These are phyloP conservation scores for Sclerotinia trifoliorum DNA, from an alignment of 2,329 filamentous ascomycete species.

Conservation along the genomic window DNA sequence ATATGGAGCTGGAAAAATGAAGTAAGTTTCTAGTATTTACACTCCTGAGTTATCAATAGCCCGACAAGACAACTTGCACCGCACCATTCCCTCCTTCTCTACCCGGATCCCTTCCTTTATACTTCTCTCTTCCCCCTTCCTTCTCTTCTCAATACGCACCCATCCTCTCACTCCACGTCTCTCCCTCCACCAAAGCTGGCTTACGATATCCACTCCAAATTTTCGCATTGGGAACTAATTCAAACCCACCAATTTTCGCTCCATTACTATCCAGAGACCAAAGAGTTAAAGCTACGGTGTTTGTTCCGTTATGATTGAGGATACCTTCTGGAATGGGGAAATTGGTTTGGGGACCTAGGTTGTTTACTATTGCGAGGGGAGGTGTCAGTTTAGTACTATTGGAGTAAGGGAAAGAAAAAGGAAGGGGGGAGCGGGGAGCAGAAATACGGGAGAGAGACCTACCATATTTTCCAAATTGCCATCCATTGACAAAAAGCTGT, in stretches of 20 bases:
- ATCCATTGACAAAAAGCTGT: constrained; percentile 72
- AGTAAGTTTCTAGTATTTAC: no score
- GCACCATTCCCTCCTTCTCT: neutral
- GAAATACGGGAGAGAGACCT: no score
- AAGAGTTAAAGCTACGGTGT: constrained; percentile 66
- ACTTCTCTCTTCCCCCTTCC: no score
- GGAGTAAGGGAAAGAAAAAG: neutral
- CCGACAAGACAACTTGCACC: no score
- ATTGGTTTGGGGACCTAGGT: constrained; percentile 69
- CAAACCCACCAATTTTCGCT: constrained; percentile 22
- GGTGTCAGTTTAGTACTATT: neutral
- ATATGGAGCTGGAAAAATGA: no score
- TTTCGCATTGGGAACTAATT: neutral
- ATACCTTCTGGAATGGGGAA: constrained; percentile 75
- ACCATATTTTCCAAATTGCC: constrained; percentile 66
- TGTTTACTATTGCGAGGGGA: constrained; percentile 44
- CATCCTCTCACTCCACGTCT: neutral
- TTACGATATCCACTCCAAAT: constrained; percentile 8
- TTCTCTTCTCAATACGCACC: neutral
- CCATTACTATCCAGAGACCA: constrained; percentile 53
- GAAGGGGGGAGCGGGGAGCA: no score
- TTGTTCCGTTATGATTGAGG: constrained; percentile 66
- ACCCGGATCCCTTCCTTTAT: no score
- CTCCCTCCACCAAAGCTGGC: constrained; percentile 35
- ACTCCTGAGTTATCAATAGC: no score